Evolutionary conservation across 1,139 yeast genomes (phyloP).

Genomic region (Blastobotrys capitulatus): DNA sequence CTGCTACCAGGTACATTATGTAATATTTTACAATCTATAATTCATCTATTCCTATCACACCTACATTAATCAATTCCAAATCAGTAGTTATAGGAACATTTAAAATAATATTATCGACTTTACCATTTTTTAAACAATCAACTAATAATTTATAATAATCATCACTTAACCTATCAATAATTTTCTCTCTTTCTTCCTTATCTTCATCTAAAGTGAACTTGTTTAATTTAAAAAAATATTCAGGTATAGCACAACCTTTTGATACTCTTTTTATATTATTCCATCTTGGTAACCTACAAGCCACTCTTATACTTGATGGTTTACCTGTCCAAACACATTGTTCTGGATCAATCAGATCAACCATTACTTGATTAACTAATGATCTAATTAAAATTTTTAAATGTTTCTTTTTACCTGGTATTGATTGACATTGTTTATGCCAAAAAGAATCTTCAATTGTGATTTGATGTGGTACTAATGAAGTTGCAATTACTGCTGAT

Average conservation of each 20-base stretch:
- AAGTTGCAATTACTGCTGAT: slow-evolving; percentile 21
- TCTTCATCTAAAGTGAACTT: slow-evolving; percentile 6
- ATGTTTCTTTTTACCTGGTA: slow-evolving; percentile 19
- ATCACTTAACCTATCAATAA: slow-evolving; percentile 2
- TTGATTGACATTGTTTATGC: slow-evolving; percentile 9
- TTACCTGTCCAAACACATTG: slow-evolving; percentile 19
- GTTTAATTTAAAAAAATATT: slow-evolving; percentile 3
- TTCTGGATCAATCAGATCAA: slow-evolving; percentile 23
- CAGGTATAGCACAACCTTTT: slow-evolving; percentile 6
- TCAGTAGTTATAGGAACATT: no score
- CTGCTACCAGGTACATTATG: no score
- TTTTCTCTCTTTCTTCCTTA: neutral
- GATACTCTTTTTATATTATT: slow-evolving; percentile 6
- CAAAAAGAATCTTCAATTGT: slow-evolving; percentile 34
- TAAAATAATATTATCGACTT: no score
- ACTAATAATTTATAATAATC: slow-evolving; percentile 3
- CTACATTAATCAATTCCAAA: slow-evolving; percentile 7
- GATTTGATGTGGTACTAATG: slow-evolving; percentile 28
- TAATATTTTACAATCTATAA: neutral
- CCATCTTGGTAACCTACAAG: slow-evolving; percentile 13
- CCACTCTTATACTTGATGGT: slow-evolving; percentile 22
- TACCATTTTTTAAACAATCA: neutral
- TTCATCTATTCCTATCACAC: neutral
- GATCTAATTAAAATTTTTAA: slow-evolving; percentile 19
- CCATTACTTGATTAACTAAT: slow-evolving; percentile 23